These are phyloP conservation scores for Oryza punctata DNA, from an alignment of 176 grass and related monocot genomes.

Conservation along the genomic window DNA sequence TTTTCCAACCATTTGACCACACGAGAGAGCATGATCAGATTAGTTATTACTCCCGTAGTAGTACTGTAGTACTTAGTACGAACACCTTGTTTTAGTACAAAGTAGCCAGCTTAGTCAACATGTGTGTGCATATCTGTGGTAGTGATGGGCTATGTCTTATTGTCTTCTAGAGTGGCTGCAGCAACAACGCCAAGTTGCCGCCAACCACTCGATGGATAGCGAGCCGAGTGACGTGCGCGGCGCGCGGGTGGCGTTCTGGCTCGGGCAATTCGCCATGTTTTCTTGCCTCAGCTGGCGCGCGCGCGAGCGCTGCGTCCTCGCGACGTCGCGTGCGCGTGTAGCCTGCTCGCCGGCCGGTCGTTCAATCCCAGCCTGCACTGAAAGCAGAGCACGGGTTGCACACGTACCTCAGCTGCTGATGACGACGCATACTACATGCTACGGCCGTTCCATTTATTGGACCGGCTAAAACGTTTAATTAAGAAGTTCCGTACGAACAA, in stretches of 20 bases:
- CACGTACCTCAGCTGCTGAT: not conserved
- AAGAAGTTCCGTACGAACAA: not conserved
- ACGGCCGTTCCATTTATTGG: not conserved
- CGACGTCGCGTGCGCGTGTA: not conserved
- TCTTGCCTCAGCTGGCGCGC: not conserved
- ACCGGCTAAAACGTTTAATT: not conserved
- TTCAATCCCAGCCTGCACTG: not conserved
- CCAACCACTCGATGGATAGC: too few relatives aligned
- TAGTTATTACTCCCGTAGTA: not conserved
- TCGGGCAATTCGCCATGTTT: not conserved
- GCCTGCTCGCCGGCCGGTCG: not conserved
- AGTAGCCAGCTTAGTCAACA: conserved; percentile 13
- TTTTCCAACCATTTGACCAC: conserved; percentile 37
- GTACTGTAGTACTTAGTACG: not conserved
- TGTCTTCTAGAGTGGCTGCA: not conserved
- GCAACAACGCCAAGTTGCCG: too few relatives aligned
- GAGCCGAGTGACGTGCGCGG: not conserved
- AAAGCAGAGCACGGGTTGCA: not conserved
- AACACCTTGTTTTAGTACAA: not conserved
- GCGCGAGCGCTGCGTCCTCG: too few relatives aligned
- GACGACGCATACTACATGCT: not conserved
- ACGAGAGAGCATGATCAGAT: not conserved
- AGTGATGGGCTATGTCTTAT: not conserved
- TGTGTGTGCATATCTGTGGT: not conserved
- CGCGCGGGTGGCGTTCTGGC: not conserved